Evolutionary conservation across 495 filamentous ascomycete genomes (phyloP).

Genomic region (Neurospora sp.): DNA sequence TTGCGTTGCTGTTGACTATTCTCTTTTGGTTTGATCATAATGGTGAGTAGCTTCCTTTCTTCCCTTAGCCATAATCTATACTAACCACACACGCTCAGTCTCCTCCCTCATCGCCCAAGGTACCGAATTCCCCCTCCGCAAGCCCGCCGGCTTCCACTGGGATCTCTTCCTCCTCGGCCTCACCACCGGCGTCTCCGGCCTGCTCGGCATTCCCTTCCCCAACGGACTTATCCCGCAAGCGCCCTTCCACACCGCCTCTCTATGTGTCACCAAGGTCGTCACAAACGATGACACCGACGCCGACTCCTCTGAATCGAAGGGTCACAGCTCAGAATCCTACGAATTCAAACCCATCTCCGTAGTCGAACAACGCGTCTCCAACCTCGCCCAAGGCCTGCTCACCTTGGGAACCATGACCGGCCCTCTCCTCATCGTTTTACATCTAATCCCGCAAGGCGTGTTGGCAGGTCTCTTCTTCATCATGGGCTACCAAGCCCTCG

Average conservation of each 20-base stretch:
- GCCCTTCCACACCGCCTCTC: slow-evolving; percentile 80
- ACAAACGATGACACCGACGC: slow-evolving; percentile 38
- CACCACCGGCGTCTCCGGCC: slow-evolving; percentile 73
- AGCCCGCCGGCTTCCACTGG: slow-evolving; percentile 95
- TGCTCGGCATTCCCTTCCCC: slow-evolving; percentile 81
- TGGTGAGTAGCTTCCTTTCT: slow-evolving; percentile 32
- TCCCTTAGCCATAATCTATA: not conserved
- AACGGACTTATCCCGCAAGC: slow-evolving; percentile 92
- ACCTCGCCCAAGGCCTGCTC: slow-evolving; percentile 73
- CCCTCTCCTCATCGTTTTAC: slow-evolving; percentile 71
- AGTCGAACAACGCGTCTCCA: slow-evolving; percentile 84
- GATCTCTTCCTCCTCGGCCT: slow-evolving; percentile 85
- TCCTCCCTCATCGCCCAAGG: slow-evolving; percentile 86
- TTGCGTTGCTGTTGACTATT: slow-evolving; percentile 75
- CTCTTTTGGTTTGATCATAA: slow-evolving; percentile 94
- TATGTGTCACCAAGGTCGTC: slow-evolving; percentile 63
- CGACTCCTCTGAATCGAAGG: slow-evolving; percentile 42
- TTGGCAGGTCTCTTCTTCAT: slow-evolving; percentile 90
- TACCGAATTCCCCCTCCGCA: slow-evolving; percentile 81
- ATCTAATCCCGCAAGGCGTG: slow-evolving; percentile 79
- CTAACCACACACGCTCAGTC: slow-evolving; percentile 33
- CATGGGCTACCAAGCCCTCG: slow-evolving; percentile 79
- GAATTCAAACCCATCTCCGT: slow-evolving; percentile 58
- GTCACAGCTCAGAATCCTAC: slow-evolving; percentile 30
- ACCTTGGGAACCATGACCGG: slow-evolving; percentile 83